Base-by-base conservation (phyloP, 306 rosid species). In the Prunus armeniaca region DNA sequence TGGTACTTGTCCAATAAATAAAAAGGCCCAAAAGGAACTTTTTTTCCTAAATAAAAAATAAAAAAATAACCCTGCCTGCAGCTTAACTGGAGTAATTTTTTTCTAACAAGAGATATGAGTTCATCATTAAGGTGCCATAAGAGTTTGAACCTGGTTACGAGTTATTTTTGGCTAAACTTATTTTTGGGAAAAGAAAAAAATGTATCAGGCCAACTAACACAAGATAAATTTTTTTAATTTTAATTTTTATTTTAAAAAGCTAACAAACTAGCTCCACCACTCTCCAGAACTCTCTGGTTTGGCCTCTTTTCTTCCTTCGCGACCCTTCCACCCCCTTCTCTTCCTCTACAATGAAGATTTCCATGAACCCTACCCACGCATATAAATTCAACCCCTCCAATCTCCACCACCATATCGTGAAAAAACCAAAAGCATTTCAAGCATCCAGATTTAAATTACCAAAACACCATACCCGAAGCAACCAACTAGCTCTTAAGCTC, bases 261-360 rank as follows among this genome's bases (percentile, higher is more conserved):
- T 13, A 20, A 55, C 30, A 10, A n/a, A 17, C 32, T 28, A 34
- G 10, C 70, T 15, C 28, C 4, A 50, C 47, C 17, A 13, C 13
- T 28, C 11, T 83, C 78, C 63, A 83, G 83, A 83, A 79, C 22
- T 25, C 67, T 83, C 78, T 66, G 30, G 80, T 64, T 12, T 2
- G 63, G 52, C 28, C 69, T 4, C n/a, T 11, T 0, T 47, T 1
- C 57, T 11, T 12, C 69, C 64, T 32, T 24, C 64, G 2, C 67
- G 10, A 2, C 30, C 73, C 86, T 67, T 49, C 83, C 49, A 34
- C 76, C 72, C 61, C 79, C 72, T 74, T 74, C 83, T 30, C 71
- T 51, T 55, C 0, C 38, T 45, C 72, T 22, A 19, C 32, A 46
- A 46, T 45, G 72, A 24, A 68, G 19, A 10, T 14, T 28, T 17